Percentiles rank a stretch among this genome's conserved stretches.
Conservation (phyloP, 2,329 filamentous ascomycete genomes). For the Biscogniauxia sp. region DNA sequence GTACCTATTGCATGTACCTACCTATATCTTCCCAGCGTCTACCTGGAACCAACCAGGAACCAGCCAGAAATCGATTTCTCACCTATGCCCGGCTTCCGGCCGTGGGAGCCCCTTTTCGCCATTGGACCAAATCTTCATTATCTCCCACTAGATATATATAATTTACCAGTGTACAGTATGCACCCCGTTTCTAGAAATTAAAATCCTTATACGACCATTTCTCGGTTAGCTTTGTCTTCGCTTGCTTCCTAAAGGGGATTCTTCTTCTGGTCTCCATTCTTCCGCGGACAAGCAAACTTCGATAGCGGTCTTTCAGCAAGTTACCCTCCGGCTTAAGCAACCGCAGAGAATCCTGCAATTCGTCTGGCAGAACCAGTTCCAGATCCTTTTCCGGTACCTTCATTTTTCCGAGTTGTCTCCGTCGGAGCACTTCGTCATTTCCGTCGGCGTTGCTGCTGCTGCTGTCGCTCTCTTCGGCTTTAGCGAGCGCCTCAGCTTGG, state of each 20-base stretch:
- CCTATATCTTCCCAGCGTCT: too few species aligned
- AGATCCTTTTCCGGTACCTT: conserved; percentile 75
- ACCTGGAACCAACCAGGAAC: too few species aligned
- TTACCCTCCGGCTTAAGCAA: conserved; percentile 94
- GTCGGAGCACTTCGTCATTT: conserved; percentile 64
- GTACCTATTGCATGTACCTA: too few species aligned
- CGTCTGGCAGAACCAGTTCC: conserved; percentile 77
- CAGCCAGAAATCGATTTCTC: not conserved
- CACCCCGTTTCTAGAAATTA: conserved; percentile 40
- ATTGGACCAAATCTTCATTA: too few species aligned
- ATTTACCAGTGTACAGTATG: too few species aligned
- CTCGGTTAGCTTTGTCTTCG: conserved; percentile 78
- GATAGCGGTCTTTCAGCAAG: conserved; percentile 84
- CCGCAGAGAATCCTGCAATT: conserved; percentile 78
- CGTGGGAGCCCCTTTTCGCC: too few species aligned
- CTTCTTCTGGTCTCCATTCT: conserved; percentile 82
- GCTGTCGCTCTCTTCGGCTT: conserved; percentile 46
- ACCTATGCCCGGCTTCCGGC: too few species aligned
- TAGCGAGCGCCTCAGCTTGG: conserved; percentile 41
- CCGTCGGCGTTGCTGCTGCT: conserved; percentile 47
- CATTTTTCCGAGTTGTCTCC: conserved; percentile 70
- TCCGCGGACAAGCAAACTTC: conserved; percentile 82
- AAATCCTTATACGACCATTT: conserved; percentile 99
- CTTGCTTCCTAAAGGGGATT: conserved; percentile 78
- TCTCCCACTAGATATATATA: too few species aligned